phyloP scores from a whole-genome alignment of 129 eudicot species.

The Centella asiatica region DNA sequence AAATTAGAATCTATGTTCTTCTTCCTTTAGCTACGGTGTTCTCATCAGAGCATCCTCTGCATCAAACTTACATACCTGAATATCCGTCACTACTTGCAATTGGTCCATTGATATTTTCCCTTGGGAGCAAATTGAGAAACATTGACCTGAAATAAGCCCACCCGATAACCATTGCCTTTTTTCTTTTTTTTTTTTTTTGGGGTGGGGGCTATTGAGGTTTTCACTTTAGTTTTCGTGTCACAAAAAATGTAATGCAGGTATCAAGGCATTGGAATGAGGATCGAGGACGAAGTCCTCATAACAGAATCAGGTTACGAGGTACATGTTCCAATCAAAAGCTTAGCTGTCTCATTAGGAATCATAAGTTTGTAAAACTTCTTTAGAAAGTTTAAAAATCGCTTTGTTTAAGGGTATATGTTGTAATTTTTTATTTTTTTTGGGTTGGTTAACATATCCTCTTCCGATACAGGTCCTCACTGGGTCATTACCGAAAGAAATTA shows the following conservation, averaged over 20 bases:
- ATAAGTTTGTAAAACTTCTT: neutral
- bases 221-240: neutral
- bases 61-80: too few species aligned
- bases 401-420: neutral
- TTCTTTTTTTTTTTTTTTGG: too few species aligned
- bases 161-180: too few species aligned
- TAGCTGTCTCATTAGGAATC: neutral
- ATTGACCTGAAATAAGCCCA: too few species aligned
- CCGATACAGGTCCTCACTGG: conserved; percentile 74
- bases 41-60: too few species aligned
- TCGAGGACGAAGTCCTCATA: conserved; percentile 90
- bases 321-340: conserved; percentile 3
- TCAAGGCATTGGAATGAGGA: conserved; percentile 89
- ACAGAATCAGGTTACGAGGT: conserved; percentile 94
- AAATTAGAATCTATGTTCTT: too few species aligned
- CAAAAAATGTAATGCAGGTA: conserved; percentile 47
- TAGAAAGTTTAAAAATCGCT: neutral
- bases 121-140: too few species aligned
- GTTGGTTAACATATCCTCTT: neutral
- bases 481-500: conserved; percentile 74
- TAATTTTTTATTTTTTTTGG: neutral
- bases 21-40: too few species aligned
- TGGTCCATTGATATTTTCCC: too few species aligned
- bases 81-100: too few species aligned
- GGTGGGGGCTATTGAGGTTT: too few species aligned